A percentile compares a stretch with the other conserved stretches of the same genome.
Evolutionary conservation across 2,329 filamentous ascomycete genomes (phyloP).

Genomic region (Trichoderma koningiopsis): DNA sequence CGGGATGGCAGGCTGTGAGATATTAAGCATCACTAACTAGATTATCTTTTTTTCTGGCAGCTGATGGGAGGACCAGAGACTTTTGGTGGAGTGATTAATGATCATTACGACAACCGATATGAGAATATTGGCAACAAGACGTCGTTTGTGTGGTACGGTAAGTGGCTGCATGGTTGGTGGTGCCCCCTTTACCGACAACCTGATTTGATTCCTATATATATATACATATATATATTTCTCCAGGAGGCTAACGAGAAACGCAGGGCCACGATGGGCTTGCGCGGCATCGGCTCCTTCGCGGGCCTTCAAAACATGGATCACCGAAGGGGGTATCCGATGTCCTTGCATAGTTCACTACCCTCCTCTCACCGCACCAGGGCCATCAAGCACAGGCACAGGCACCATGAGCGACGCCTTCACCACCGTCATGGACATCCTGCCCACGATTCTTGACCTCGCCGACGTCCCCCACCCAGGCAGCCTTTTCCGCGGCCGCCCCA

Average conservation of each 20-base stretch:
- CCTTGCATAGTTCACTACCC: conserved; percentile 36
- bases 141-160: conserved; percentile 63
- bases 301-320: conserved; percentile 44
- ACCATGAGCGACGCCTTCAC: neutral
- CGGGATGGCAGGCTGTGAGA: too few relatives aligned
- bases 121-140: neutral
- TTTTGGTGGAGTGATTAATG: conserved; percentile 27
- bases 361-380: too few relatives aligned
- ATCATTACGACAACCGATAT: conserved; percentile 32
- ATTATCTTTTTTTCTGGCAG: too few relatives aligned
- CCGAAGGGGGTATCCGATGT: conserved; percentile 53
- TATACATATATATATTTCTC: too few relatives aligned
- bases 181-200: too few relatives aligned
- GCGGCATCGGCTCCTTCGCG: conserved; percentile 42
- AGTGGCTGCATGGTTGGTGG: conserved; percentile 30
- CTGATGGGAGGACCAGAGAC: too few relatives aligned
- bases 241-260: too few relatives aligned
- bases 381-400: neutral
- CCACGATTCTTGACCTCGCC: neutral
- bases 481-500: too few relatives aligned
- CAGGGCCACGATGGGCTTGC: conserved; percentile 47
- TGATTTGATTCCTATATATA: too few relatives aligned
- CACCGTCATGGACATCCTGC: neutral
- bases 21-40: too few relatives aligned
- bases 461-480: too few relatives aligned